Evolutionary conservation across 306 rosid genomes (phyloP).

Genomic region (Acacia melanoxylon): DNA sequence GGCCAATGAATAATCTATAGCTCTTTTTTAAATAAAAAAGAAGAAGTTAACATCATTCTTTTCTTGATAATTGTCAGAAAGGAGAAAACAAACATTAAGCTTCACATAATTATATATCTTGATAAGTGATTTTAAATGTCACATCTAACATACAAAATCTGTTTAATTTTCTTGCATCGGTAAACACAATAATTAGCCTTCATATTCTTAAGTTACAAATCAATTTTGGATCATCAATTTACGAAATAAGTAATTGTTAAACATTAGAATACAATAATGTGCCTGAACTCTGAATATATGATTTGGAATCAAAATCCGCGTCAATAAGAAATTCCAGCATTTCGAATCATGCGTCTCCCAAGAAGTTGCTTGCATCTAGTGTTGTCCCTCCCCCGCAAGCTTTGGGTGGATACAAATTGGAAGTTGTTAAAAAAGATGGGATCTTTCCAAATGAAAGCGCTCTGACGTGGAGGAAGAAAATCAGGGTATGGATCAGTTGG

Average conservation of each 20-base stretch:
- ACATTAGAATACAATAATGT: not conserved
- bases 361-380: not conserved
- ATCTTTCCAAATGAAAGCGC: not conserved
- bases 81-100: not conserved
- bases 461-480: not conserved
- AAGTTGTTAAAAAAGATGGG: not conserved
- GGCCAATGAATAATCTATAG: not conserved
- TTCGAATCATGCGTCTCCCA: not conserved
- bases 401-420: not conserved
- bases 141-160: not conserved
- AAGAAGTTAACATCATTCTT: not conserved
- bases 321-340: not conserved
- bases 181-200: not conserved
- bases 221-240: not conserved
- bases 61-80: not conserved
- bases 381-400: not conserved
- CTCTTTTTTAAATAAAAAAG: not conserved
- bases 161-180: not conserved
- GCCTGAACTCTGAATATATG: not conserved
- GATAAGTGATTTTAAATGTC: not conserved
- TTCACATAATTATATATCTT: not conserved
- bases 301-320: not conserved
- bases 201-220: not conserved
- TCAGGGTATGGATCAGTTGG: not conserved
- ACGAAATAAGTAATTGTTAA: not conserved